phyloP scores from a whole-genome alignment of 2,329 filamentous ascomycete genomes.

The Neoarthrinium moseri region DNA sequence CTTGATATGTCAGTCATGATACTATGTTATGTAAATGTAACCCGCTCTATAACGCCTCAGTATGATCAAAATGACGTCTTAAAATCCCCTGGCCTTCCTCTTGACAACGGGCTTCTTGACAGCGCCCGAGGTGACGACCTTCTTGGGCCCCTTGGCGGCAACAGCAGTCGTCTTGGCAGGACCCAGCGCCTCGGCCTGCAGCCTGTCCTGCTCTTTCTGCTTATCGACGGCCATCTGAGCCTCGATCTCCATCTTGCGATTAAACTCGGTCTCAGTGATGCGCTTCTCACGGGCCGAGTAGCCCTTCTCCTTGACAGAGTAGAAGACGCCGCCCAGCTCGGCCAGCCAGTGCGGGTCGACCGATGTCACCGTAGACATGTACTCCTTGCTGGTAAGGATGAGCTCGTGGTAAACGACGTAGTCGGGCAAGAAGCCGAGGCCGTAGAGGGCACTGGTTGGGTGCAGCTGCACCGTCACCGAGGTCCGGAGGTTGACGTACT shows the following conservation, averaged over 20 bases:
- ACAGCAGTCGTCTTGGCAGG: constrained; percentile 28
- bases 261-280: constrained; percentile 89
- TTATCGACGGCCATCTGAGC: constrained; percentile 88
- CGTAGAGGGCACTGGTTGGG: constrained; percentile 90
- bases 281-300: constrained; percentile 85
- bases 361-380: constrained; percentile 94
- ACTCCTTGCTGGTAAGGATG: constrained; percentile 94
- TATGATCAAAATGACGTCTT: too few relatives aligned
- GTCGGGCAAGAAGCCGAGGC: constrained; percentile 88
- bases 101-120: constrained; percentile 62
- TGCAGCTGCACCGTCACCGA: constrained; percentile 93
- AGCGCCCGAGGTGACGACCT: constrained; percentile 59
- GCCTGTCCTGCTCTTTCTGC: constrained; percentile 59
- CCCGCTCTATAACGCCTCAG: too few relatives aligned
- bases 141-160: constrained; percentile 23
- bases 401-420: constrained; percentile 98
- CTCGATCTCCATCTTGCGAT: constrained; percentile 89
- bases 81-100: constrained; percentile 54
- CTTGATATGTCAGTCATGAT: too few relatives aligned
- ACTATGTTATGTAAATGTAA: too few relatives aligned
- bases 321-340: constrained; percentile 94
- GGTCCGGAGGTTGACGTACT: constrained; percentile 95
- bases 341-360: constrained; percentile 98
- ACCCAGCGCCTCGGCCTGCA: constrained; percentile 41
- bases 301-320: constrained; percentile 95